Conservation (phyloP, 2,329 filamentous ascomycete genomes). For the Nigrospora osmanthi region DNA sequence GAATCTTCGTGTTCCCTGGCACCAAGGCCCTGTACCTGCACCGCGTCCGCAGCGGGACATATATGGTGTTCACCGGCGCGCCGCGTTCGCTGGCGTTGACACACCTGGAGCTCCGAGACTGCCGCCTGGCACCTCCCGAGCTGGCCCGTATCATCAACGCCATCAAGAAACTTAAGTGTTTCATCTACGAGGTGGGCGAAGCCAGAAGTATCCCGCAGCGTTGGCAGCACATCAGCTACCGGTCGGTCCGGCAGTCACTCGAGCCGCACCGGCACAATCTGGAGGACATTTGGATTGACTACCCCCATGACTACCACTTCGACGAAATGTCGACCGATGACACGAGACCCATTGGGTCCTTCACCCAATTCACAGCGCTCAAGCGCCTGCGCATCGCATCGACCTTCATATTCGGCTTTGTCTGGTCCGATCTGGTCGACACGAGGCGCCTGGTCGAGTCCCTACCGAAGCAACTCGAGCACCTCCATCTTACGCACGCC, state of each 20-base stretch:
- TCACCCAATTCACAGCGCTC: constrained; percentile 2
- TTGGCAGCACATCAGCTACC: constrained; percentile 5
- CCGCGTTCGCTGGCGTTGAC: background rate
- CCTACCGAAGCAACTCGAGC: constrained; percentile 4
- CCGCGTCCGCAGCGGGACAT: background rate
- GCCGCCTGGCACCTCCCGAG: constrained; percentile 2
- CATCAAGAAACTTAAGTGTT: constrained; percentile 2
- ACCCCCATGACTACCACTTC: constrained; percentile 5
- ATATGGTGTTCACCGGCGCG: background rate
- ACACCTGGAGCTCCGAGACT: constrained; percentile 6
- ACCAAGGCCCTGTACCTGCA: constrained; percentile 2
- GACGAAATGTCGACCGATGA: constrained; percentile 2
- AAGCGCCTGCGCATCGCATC: constrained; percentile 5
- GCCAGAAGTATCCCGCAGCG: constrained; percentile 4
- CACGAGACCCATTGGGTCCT: constrained; percentile 3
- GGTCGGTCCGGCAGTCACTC: background rate
- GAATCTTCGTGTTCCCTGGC: background rate
- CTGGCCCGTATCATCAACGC: background rate
- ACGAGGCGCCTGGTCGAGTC: constrained; percentile 1
- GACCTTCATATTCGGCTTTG: constrained; percentile 6
- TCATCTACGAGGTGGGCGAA: constrained; percentile 6
- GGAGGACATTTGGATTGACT: constrained; percentile 6
- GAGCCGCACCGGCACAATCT: constrained; percentile 5
- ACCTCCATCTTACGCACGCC: constrained; percentile 1
- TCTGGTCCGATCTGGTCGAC: constrained; percentile 3